Evolutionary conservation across 805 yeast genomes (phyloP), one percentile per base, ranked within the genome.

Genomic region (Candida ficus): DNA sequence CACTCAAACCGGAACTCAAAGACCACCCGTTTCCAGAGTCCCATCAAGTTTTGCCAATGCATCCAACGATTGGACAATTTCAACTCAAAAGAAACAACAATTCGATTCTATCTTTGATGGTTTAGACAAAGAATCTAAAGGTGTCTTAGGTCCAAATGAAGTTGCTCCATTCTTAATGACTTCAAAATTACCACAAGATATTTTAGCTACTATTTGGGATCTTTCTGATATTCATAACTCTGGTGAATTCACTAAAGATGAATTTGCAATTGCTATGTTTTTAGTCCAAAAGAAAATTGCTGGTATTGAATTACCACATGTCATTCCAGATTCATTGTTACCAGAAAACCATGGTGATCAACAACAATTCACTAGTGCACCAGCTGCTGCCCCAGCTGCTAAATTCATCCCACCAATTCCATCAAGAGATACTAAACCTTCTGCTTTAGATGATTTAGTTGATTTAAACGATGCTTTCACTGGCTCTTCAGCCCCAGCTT

Each of bases 231-330:
- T 88, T 46, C 83, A 86, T 50, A 88, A 88, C 61, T 78, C 85
- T 33, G 97, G 96, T 20, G 73, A 73, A 31, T 88, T 93, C 56
- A 73, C 86, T 36, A 78, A 75, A 53, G 70, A 77, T 48, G 99
- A 93, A 60, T 93, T 93, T 61, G 80, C 95, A 3, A 82, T 93
- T 56, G 97, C 98, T 14, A 83, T 93, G 87, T 91, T 82, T 58
- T 73, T 93, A 49, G 93, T 93, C 8, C 95, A 89, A 63, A 85
- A 83, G 62, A 83, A 76, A 54, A 69, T 90, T 43, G 73, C 84
- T 2, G 98, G 98, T 16, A 69, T 68, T 28, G 79, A 75, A 21
- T 69, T 93, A 48, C 98, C 99, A 3, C 77, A 77, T 43, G 73
- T 80, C 12, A 76, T 89, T 18, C 96, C 96, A 3, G 74, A 74